phyloP scores from a whole-genome alignment of 108 stramenopile species.

The Cyclotella sp. region DNA sequence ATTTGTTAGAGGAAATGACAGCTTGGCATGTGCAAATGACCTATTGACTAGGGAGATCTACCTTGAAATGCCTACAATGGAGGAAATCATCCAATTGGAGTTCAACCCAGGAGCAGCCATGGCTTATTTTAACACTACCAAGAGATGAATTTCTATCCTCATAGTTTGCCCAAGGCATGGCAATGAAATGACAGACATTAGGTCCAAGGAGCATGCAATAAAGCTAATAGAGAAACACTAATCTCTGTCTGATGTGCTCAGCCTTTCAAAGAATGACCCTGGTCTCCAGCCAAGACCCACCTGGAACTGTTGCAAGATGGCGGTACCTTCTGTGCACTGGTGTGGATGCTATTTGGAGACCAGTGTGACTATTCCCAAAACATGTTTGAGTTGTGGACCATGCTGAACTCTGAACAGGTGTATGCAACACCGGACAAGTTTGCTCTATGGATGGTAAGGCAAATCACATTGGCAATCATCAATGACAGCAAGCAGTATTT shows the following conservation, averaged over 20 bases:
- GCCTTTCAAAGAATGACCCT: neutral
- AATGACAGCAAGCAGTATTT: neutral
- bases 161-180: too few relatives aligned
- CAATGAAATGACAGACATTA: too few relatives aligned
- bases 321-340: neutral
- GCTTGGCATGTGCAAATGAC: neutral
- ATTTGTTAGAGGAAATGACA: neutral
- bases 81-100: too few relatives aligned
- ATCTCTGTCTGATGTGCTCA: neutral
- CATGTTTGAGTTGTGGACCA: neutral
- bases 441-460: neutral
- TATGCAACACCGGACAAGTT: neutral
- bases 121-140: too few relatives aligned
- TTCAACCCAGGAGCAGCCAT: too few relatives aligned
- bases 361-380: neutral
- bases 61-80: too few relatives aligned
- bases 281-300: neutral
- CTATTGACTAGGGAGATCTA: neutral
- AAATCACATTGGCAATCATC: slow-evolving; percentile 2
- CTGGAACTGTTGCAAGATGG: neutral
- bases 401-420: neutral
- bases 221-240: neutral
- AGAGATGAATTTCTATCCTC: too few relatives aligned
- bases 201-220: too few relatives aligned
- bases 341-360: neutral